phyloP scores from a whole-genome alignment of 768 basidiomycete genomes.

The Amyloporia xantha region DNA sequence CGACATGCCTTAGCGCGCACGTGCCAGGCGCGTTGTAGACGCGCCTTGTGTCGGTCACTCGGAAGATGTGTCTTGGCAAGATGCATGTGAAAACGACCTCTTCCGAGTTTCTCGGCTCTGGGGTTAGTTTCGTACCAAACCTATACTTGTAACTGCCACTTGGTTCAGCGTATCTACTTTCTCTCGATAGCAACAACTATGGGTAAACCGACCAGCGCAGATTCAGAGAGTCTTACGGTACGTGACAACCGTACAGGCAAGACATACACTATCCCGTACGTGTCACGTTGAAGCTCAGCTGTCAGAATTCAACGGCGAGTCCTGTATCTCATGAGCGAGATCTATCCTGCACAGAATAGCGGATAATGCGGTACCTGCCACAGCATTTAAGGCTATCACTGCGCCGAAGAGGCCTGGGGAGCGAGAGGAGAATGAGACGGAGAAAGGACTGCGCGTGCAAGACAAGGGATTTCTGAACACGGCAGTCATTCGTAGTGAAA shows the following conservation, averaged over 20 bases:
- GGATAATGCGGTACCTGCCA: slow-evolving; percentile 75
- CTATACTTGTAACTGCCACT: too few relatives aligned
- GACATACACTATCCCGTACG: slow-evolving; percentile 67
- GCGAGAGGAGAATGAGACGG: slow-evolving; percentile 75
- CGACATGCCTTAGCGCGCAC: not conserved
- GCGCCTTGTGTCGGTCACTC: too few relatives aligned
- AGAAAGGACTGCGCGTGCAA: slow-evolving; percentile 70
- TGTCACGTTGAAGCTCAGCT: slow-evolving; percentile 9
- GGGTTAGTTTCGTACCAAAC: not conserved
- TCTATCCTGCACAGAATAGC: slow-evolving; percentile 44
- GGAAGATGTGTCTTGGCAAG: not conserved
- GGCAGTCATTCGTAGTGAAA: slow-evolving; percentile 70
- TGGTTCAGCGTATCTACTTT: too few relatives aligned
- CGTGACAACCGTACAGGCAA: slow-evolving; percentile 83
- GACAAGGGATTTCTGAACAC: slow-evolving; percentile 84
- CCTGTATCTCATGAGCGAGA: too few relatives aligned
- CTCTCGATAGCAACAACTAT: slow-evolving; percentile 6
- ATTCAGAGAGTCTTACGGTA: slow-evolving; percentile 45
- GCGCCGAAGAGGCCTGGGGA: slow-evolving; percentile 53
- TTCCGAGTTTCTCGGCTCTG: not conserved
- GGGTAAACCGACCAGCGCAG: slow-evolving; percentile 17
- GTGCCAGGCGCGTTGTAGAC: not conserved
- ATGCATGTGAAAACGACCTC: not conserved
- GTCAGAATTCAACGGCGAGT: not conserved
- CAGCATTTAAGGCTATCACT: slow-evolving; percentile 72